Evolutionary conservation across 176 grass and related monocot species (phyloP), one percentile per base, ranked within the genome.

Genomic region (Cenchrus fungigraminus): DNA sequence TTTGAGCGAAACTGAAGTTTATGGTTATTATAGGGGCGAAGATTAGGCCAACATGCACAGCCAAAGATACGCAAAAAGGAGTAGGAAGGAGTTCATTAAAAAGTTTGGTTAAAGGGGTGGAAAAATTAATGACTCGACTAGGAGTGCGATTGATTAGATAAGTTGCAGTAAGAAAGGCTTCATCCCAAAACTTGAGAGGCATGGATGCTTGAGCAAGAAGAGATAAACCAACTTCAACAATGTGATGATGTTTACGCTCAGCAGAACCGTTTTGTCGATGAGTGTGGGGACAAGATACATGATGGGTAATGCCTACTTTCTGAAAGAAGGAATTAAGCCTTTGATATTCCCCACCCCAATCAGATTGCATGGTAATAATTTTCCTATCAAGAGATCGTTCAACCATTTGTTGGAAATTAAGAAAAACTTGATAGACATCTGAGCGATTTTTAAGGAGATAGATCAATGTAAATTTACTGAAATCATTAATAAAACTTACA

Each of bases 61-160:
- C 44, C 44, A 7, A 45, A 45, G 1, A 45, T 5, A 7, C 3
- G 44, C 31, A 32, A 32, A 32, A 32, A 32, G 31, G 31, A 32
- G 31, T 32, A 32, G 31, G 31, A 32, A 32, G 31, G 31, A 32
- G 31, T 32, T 32, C 31, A 32, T 32, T 32, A 32, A 32, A 31
- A 32, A 32, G 1, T 32, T 32, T 32, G 31, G 31, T 32, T 45
- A 45, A 7, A 45, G 44, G 44, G 44, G 4, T 6, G 0, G 3
- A 1, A 13, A 3, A 9, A 9, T 0, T 0, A 1, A 31, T 10
- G 0, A 64, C 22, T 0, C 12, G 1, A 1, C 11, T 64, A 6
- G 11, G 61, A 0, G 4, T 4, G 0, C 10, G 0, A 6, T 64
- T 64, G 0, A 31, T 64, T 25, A 25, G 22, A 25, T 25, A 25